Evolutionary conservation across 352 stramenopile genomes (phyloP).

Genomic region (Globisporangium orthogonon): DNA sequence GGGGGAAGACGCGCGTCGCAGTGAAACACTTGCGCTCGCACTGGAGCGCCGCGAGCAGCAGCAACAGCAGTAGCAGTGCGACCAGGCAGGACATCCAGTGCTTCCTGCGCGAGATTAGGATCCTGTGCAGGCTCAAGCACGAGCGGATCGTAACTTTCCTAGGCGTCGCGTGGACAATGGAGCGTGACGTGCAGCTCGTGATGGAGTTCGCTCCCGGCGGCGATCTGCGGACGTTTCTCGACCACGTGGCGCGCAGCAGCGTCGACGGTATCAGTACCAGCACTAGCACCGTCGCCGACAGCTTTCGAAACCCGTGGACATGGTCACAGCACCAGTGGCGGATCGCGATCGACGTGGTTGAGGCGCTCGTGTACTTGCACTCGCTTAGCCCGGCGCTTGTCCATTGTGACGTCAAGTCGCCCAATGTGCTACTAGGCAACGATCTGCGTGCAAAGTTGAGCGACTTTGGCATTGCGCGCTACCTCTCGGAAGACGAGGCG

Average conservation of each 20-base stretch:
- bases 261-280: background rate
- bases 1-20: constrained; percentile 27
- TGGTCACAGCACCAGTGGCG: constrained; percentile 2
- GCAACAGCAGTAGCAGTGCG: background rate
- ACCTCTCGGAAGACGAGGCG: constrained; percentile 17
- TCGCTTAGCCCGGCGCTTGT: constrained; percentile 16
- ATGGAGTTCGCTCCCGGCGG: constrained; percentile 50
- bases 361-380: constrained; percentile 29
- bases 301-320: constrained; percentile 3
- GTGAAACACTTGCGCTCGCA: constrained; percentile 38
- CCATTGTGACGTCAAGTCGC: constrained; percentile 15
- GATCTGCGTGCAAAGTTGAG: constrained; percentile 31
- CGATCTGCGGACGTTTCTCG: constrained; percentile 37
- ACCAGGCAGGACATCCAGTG: constrained; percentile 17
- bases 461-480: constrained; percentile 38
- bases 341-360: constrained; percentile 17
- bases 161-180: constrained; percentile 34
- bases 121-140: constrained; percentile 35
- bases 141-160: constrained; percentile 42
- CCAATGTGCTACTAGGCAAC: constrained; percentile 19
- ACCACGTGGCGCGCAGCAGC: background rate
- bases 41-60: too few relatives aligned
- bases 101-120: constrained; percentile 44
- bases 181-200: constrained; percentile 30
- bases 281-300: too few relatives aligned